These are phyloP conservation scores for Syncephalastrum contaminatum DNA, from an alignment of 371 early-diverging fungal genomes.

Conservation along the genomic window DNA sequence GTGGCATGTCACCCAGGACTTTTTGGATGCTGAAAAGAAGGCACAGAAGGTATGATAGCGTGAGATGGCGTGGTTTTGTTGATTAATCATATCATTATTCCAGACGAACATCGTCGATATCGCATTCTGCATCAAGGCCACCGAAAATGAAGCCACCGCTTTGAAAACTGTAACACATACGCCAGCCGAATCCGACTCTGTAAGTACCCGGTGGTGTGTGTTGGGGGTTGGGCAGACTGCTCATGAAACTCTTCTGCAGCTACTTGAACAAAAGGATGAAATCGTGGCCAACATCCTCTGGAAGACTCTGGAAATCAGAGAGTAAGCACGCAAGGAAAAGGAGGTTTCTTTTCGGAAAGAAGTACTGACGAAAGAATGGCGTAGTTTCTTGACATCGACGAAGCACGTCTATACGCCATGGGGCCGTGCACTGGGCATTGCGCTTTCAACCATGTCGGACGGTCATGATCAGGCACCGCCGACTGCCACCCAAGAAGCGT, in stretches of 20 bases:
- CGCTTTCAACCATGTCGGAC: slow-evolving; percentile 13
- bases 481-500: slow-evolving; percentile 48
- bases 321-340: slow-evolving; percentile 25
- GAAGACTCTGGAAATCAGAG: slow-evolving; percentile 53
- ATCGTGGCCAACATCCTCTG: slow-evolving; percentile 51
- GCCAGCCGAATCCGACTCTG: slow-evolving; percentile 11
- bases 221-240: not conserved
- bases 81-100: not conserved
- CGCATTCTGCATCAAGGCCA: slow-evolving; percentile 43
- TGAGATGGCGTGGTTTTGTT: not conserved
- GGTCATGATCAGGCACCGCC: slow-evolving; percentile 11
- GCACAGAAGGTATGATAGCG: slow-evolving; percentile 28
- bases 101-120: slow-evolving; percentile 37
- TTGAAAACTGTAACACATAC: slow-evolving; percentile 37
- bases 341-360: too few relatives aligned
- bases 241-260: slow-evolving; percentile 14
- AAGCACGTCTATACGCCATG: slow-evolving; percentile 48
- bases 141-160: slow-evolving; percentile 34
- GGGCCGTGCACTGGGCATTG: slow-evolving; percentile 44
- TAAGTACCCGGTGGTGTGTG: not conserved
- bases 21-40: slow-evolving; percentile 33
- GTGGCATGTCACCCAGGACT: slow-evolving; percentile 40
- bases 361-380: not conserved
- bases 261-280: slow-evolving; percentile 46
- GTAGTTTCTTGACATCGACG: slow-evolving; percentile 48